phyloP scores from a whole-genome alignment of 2,329 filamentous ascomycete species.

The Penicillium rolfsii region DNA sequence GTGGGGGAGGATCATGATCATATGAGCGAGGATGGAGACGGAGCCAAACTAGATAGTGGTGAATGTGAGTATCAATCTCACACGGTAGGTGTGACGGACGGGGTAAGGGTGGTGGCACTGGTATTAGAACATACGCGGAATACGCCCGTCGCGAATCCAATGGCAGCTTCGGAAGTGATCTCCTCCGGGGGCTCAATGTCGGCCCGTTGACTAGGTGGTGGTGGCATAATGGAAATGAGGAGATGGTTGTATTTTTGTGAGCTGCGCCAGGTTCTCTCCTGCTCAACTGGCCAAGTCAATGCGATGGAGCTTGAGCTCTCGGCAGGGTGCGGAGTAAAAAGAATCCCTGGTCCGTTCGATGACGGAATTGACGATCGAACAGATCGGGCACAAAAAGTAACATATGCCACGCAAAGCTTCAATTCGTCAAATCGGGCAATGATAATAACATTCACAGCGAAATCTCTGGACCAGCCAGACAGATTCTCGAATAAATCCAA shows the following conservation, averaged over 20 bases:
- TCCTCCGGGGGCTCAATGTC: slow-evolving; percentile 49
- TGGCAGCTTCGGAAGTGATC: slow-evolving; percentile 45
- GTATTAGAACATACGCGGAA: slow-evolving; percentile 43
- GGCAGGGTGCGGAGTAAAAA: neutral
- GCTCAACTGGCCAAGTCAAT: neutral
- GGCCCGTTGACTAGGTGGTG: slow-evolving; percentile 44
- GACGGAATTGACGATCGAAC: neutral
- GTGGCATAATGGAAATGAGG: slow-evolving; percentile 40
- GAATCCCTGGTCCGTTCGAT: neutral
- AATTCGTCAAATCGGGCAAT: neutral
- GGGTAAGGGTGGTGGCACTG: neutral
- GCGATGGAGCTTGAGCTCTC: neutral
- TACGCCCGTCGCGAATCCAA: slow-evolving; percentile 49
- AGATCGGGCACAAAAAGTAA: neutral
- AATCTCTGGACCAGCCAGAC: slow-evolving; percentile 21
- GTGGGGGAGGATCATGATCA: slow-evolving; percentile 49
- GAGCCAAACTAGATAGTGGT: slow-evolving; percentile 45
- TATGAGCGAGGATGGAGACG: slow-evolving; percentile 51
- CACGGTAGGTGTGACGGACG: neutral
- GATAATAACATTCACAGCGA: neutral
- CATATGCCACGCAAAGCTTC: neutral
- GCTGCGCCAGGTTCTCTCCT: neutral
- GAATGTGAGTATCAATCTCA: neutral
- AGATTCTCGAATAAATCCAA: neutral
- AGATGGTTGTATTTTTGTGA: neutral